Base-by-base conservation (phyloP, 2,329 filamentous ascomycete genomes). In the Alternaria angustiovoidea region DNA sequence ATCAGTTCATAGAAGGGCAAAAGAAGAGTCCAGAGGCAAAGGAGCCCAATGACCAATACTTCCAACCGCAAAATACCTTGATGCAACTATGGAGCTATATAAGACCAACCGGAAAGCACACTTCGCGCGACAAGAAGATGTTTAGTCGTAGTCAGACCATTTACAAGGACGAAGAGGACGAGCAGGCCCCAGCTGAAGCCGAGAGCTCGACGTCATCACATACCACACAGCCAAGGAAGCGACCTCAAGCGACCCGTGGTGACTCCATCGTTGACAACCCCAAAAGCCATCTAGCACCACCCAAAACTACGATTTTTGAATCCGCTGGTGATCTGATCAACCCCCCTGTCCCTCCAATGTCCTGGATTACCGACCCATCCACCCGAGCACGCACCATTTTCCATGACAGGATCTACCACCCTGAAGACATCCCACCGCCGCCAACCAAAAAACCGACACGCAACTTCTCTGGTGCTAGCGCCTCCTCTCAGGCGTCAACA, bases 391-490 rank as follows among this genome's bases (percentile, higher is more conserved):
- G 93, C 47, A 94, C 94, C 1, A 99, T 99, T 61, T 98, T 98
- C 79, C 95, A 99, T 77, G 95, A 99, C 77, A 90, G 95, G 11
- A 87, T 99, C 16, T 99, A 99, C 75, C 93, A 97, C 71, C 94
- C 95, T 0, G 87, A 90, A 43, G 95, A 99, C 73, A 97, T 99
- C 36, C 95, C 95, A 1, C 88, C 90, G 0, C 92, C 93, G 8
- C 90, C 91, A 0, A 79, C 68, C 66, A 85, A 73, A 24, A 76
- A 82, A 67, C 22, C 72, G 59, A 42, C 57, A 38, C 69, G 64
- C 2, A 78, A 78, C 0, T 79, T 80, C 54, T 82, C 78, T 18
- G 76, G 70, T 39, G 79, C 80, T 1, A 73, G 69, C 42, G 58
- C 39, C 18, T 51, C 51, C n/a, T 75, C 75, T 18, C 67, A 71